Evolutionary conservation across 1,284 basidiomycete species (phyloP).

Genomic region (Bondarzewia mesenterica): DNA sequence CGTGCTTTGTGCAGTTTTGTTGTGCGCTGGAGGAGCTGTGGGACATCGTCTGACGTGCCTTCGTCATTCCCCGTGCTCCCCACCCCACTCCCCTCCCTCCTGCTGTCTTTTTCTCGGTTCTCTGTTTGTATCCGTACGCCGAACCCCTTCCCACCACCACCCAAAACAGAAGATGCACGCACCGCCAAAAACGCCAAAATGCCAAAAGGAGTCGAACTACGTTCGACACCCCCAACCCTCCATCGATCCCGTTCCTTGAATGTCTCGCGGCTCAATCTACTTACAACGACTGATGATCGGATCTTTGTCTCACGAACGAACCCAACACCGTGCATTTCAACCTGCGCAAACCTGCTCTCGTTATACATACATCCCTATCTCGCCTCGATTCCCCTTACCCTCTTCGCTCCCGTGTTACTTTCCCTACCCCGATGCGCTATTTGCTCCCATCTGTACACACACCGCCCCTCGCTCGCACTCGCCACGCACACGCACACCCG

Average conservation of each 20-base stretch:
- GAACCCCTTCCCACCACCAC: neutral
- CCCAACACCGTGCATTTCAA: neutral
- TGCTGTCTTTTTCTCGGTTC: neutral
- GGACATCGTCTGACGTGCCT: constrained; percentile 26
- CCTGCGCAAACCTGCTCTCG: neutral
- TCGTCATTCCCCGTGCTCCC: neutral
- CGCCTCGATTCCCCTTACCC: no score
- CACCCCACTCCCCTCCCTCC: neutral
- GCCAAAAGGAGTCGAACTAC: no score
- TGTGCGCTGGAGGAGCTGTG: constrained; percentile 33
- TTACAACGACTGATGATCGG: no score
- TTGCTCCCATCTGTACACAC: neutral
- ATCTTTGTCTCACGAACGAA: neutral
- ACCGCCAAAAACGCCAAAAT: no score
- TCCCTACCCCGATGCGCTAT: no score
- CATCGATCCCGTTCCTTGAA: no score
- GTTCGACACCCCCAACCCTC: no score
- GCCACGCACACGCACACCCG: no score
- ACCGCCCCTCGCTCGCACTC: no score
- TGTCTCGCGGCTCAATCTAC: no score
- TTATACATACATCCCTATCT: neutral
- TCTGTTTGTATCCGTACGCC: neutral
- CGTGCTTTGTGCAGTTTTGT: constrained; percentile 23
- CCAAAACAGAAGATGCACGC: no score
- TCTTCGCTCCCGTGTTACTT: no score